phyloP scores from a whole-genome alignment of 352 stramenopile genomes.

The Phytopythium sindhum region DNA sequence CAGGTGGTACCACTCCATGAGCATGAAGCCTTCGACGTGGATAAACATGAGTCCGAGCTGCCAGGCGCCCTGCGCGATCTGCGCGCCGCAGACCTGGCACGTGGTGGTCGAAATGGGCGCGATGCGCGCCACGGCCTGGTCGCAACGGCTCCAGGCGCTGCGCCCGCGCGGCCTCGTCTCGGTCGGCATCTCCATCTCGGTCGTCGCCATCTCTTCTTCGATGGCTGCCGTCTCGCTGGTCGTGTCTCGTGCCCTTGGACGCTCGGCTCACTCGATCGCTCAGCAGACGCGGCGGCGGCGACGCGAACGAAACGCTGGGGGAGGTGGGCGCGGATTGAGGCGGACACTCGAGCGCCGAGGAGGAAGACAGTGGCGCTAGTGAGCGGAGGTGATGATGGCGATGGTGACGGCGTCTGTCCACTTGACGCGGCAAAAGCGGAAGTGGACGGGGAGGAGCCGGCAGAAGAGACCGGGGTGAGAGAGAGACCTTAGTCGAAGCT shows the following conservation, averaged over 20 bases:
- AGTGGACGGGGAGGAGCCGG: not conserved
- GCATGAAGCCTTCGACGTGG: constrained; percentile 84
- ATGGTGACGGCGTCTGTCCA: not conserved
- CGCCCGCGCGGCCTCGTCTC: constrained; percentile 31
- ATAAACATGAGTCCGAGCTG: constrained; percentile 84
- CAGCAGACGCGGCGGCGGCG: constrained; percentile 1
- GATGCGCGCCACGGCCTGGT: constrained; percentile 73
- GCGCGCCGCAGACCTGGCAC: constrained; percentile 65
- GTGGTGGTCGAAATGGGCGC: constrained; percentile 73
- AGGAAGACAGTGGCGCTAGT: not conserved
- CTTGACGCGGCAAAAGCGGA: not conserved
- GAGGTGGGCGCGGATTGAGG: too few species aligned
- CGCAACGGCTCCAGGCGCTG: constrained; percentile 72
- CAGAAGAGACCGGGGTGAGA: not conserved
- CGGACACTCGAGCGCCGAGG: too few species aligned
- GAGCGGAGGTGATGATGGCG: not conserved
- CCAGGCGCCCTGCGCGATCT: constrained; percentile 62
- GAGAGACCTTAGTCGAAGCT: not conserved
- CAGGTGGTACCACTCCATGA: constrained; percentile 85
- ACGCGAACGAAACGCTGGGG: not conserved
- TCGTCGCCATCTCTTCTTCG: constrained; percentile 1
- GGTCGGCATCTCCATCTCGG: constrained; percentile 8
- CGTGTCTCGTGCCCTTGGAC: not conserved
- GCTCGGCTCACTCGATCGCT: not conserved
- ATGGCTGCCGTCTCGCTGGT: not conserved